A percentile compares a stretch with the other conserved stretches of the same genome.
Evolutionary conservation across 371 early-diverging fungal genomes (phyloP).

Genomic region (Mucor racemosus): DNA sequence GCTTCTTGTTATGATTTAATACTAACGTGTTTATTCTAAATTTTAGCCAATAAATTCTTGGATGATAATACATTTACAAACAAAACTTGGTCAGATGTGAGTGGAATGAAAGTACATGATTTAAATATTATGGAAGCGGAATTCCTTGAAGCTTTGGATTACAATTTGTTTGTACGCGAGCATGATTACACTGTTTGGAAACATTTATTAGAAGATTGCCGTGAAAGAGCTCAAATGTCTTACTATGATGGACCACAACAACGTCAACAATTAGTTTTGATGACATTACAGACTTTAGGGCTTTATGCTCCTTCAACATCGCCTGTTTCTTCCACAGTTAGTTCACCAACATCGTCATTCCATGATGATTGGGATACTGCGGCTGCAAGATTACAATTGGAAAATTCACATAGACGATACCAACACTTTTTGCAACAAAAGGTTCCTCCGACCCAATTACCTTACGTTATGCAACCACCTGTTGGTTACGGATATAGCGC

Average conservation of each 20-base stretch:
- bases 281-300: constrained; percentile 32
- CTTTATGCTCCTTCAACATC: constrained; percentile 8
- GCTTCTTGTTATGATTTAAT: background rate
- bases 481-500: constrained; percentile 14
- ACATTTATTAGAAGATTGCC: constrained; percentile 31
- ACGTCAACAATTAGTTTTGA: constrained; percentile 28
- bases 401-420: constrained; percentile 19
- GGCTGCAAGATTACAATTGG: constrained; percentile 16
- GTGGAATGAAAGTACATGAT: constrained; percentile 65
- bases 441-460: constrained; percentile 13
- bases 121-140: constrained; percentile 76
- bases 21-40: background rate
- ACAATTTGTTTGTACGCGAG: constrained; percentile 62
- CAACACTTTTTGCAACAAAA: constrained; percentile 23
- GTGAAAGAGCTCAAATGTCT: constrained; percentile 21
- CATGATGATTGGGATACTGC: background rate
- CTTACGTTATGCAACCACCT: constrained; percentile 25
- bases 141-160: constrained; percentile 66
- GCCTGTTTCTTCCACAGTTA: background rate
- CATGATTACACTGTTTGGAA: constrained; percentile 56
- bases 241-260: constrained; percentile 25
- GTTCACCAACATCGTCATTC: background rate
- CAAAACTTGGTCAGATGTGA: constrained; percentile 27
- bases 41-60: constrained; percentile 67
- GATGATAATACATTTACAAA: constrained; percentile 75